These are phyloP conservation scores for Cercospora sp. DNA, from an alignment of 2,329 filamentous ascomycete species.

Conservation along the genomic window DNA sequence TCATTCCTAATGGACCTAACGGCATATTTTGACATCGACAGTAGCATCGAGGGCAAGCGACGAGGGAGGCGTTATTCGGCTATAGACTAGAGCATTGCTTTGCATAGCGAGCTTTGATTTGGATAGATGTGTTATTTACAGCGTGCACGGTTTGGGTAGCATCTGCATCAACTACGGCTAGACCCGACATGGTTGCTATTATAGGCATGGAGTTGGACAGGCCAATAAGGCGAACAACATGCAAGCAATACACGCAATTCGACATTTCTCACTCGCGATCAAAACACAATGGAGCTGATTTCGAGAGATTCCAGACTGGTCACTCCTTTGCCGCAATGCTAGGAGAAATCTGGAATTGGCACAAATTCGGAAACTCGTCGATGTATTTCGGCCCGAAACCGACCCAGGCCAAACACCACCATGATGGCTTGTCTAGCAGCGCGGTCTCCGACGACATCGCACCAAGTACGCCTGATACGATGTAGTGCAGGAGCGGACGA, in stretches of 20 bases:
- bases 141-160: not conserved
- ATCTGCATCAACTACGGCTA: not conserved
- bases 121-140: not conserved
- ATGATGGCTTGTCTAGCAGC: not conserved
- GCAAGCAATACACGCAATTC: not conserved
- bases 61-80: not conserved
- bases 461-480: not conserved
- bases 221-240: not conserved
- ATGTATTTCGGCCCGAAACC: conserved; percentile 7
- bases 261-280: not conserved
- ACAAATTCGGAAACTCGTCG: not conserved
- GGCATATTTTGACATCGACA: conserved; percentile 1
- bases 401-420: not conserved
- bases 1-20: not conserved
- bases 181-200: not conserved
- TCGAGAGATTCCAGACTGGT: not conserved
- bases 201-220: not conserved
- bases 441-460: not conserved
- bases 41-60: not conserved
- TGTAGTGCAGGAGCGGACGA: not conserved
- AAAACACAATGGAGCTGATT: not conserved
- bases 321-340: not conserved
- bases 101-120: not conserved
- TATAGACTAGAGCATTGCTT: not conserved
- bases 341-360: not conserved